A percentile compares a stretch with the other conserved stretches of the same genome.
Conservation (phyloP, 805 yeast species). For the Komagataella pseudopastoris region DNA sequence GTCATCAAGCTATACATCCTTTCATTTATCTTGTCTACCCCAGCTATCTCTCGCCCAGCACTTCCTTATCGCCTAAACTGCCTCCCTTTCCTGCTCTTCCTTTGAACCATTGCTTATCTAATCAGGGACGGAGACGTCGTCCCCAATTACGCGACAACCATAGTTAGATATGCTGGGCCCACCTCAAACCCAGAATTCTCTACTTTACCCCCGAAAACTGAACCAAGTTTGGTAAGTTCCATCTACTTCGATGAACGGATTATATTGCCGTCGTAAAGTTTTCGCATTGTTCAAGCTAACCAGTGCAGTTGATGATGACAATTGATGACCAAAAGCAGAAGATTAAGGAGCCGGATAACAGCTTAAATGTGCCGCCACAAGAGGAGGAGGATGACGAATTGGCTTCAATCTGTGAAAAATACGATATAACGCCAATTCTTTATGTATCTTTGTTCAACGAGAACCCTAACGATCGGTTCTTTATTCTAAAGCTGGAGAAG, state of each 20-base stretch:
- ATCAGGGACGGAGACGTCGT: not conserved
- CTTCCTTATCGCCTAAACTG: not conserved
- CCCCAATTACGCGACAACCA: not conserved
- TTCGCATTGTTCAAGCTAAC: not conserved
- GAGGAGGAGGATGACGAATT: slow-evolving; percentile 2
- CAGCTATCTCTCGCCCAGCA: not conserved
- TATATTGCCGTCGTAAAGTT: not conserved
- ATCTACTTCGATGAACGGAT: not conserved
- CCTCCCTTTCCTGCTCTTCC: not conserved
- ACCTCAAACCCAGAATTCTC: not conserved
- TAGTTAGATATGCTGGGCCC: not conserved
- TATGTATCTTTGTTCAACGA: slow-evolving; percentile 23
- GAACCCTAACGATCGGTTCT: slow-evolving; percentile 29
- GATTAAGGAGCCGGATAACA: not conserved
- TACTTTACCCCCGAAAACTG: not conserved
- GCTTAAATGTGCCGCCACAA: not conserved
- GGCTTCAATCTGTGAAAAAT: slow-evolving; percentile 9
- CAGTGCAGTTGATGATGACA: not conserved
- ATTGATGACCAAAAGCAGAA: not conserved
- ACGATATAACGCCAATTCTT: slow-evolving; percentile 6
- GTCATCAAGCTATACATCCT: not conserved
- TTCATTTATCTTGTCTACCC: not conserved
- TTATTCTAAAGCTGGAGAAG: slow-evolving; percentile 34
- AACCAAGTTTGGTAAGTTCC: not conserved
- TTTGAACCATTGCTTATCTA: not conserved